A percentile compares a stretch with the other conserved stretches of the same genome.
phyloP scores from a whole-genome alignment of 2,329 filamentous ascomycete genomes.

The Colletotrichum horii region DNA sequence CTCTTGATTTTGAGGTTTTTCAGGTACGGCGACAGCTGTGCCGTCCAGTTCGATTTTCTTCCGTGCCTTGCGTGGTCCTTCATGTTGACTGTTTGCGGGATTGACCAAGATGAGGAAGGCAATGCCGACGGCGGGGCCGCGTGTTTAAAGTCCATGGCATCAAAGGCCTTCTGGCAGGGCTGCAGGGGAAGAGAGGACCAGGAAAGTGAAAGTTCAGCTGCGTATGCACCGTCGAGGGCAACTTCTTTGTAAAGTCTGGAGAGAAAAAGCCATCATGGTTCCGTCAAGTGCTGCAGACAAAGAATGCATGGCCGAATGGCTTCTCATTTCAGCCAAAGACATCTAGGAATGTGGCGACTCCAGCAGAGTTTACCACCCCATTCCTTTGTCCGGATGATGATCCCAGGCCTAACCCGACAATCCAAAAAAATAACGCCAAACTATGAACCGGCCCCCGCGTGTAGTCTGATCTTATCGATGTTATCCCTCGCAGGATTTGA shows the following conservation, averaged over 20 bases:
- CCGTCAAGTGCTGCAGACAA: slow-evolving; percentile 10
- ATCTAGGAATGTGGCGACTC: slow-evolving; percentile 17
- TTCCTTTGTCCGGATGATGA: slow-evolving; percentile 21
- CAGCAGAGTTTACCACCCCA: slow-evolving; percentile 15
- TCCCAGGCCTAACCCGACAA: not conserved
- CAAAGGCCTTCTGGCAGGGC: not conserved
- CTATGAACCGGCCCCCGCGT: slow-evolving; percentile 13
- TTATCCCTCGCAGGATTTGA: slow-evolving; percentile 14
- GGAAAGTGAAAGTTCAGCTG: slow-evolving; percentile 6
- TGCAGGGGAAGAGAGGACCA: not conserved
- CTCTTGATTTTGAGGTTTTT: slow-evolving; percentile 7
- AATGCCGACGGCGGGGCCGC: slow-evolving; percentile 6
- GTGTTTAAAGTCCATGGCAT: slow-evolving; percentile 18
- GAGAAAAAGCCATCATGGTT: slow-evolving; percentile 12
- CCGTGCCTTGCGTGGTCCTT: slow-evolving; percentile 16
- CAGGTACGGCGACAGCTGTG: slow-evolving; percentile 16
- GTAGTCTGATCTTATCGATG: slow-evolving; percentile 13
- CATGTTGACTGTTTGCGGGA: slow-evolving; percentile 19
- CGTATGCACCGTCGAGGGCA: slow-evolving; percentile 16
- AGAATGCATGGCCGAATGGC: slow-evolving; percentile 12
- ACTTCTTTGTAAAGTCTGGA: slow-evolving; percentile 20
- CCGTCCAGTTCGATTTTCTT: slow-evolving; percentile 14
- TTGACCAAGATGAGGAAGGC: slow-evolving; percentile 3
- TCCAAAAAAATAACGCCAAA: slow-evolving; percentile 3
- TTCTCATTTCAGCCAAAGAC: slow-evolving; percentile 22